Base-by-base conservation (phyloP, 2,329 filamentous ascomycete species). In the Diaporthe ilicicola region DNA sequence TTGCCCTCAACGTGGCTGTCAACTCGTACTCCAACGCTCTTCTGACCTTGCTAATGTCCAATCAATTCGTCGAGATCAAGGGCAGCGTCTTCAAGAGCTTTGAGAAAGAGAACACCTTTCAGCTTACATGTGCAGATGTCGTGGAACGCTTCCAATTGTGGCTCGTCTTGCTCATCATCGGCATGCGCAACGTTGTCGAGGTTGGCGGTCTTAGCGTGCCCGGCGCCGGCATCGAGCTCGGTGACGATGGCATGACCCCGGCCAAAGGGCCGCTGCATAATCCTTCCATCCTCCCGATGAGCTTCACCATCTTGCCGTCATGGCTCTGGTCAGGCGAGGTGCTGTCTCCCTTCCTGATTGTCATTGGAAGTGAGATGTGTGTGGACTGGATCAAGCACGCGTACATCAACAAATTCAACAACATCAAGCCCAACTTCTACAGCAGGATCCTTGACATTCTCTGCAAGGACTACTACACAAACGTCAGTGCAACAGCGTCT, bases 61-160 rank as follows among this genome's bases (percentile, higher is more conserved):
- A 98, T 78, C 97, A 99, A 78, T 99, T 99, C 77, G 96, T 99
- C 53, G 96, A 99, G 83, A 97, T 99, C 85, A 99, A 99, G 79
- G 94, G 94, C 72, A 97, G 95, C 0, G 97, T 99, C 0, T 99
- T 99, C 86, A 98, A 99, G 84, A 96, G 95, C 72, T 97, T 98
- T 74, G 96, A 99, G 77, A 98, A 98, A 80, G 96, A 99, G 78
- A 98, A 97, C 75, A 85, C 97, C 0, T 99, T 99, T 79, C 96
- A 99, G 80, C 87, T 99, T 17, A 97, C 95, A 0, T 99, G 96
- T 75, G 95, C 96, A 4, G 96, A 99, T 79, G 92, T 99, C 42
- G 96, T 99, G 1, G 96, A 99, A 82, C 90, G 96, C 1, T 99
- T 99, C 77, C 96, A 99, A 78, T 88, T 99, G 1, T 98, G 95